Conservation (phyloP, 805 yeast species). For the Metschnikowia corniflorae region DNA sequence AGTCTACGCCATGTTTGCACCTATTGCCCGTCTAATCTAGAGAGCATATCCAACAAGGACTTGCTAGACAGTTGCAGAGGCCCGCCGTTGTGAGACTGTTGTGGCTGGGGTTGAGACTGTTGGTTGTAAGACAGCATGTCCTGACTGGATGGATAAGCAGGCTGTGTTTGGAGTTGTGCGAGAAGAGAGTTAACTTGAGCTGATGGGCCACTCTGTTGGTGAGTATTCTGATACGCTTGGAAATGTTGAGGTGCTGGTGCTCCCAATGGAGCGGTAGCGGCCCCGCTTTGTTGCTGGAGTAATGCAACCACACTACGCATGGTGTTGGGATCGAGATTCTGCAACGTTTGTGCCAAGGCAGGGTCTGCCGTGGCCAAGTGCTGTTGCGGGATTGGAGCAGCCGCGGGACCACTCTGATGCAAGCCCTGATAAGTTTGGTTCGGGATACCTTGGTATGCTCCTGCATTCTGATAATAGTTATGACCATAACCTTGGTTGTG, state of each 20-base stretch:
- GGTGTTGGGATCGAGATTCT: slow-evolving; percentile 30
- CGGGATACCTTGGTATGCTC: background rate
- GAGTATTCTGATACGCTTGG: slow-evolving; percentile 1
- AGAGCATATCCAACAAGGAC: slow-evolving; percentile 36
- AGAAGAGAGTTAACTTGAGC: slow-evolving; percentile 13
- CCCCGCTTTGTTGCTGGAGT: slow-evolving; percentile 19
- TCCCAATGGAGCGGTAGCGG: slow-evolving; percentile 1
- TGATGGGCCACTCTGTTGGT: slow-evolving; percentile 7
- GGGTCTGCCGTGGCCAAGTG: slow-evolving; percentile 4
- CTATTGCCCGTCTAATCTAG: slow-evolving; percentile 27
- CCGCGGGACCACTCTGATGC: background rate
- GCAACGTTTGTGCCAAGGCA: slow-evolving; percentile 19
- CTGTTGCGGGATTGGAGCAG: slow-evolving; percentile 1
- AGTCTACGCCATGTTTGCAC: background rate
- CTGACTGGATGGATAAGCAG: slow-evolving; percentile 11
- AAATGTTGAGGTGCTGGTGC: slow-evolving; percentile 1
- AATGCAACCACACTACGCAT: slow-evolving; percentile 31
- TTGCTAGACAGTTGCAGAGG: slow-evolving; percentile 17
- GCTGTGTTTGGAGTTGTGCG: slow-evolving; percentile 11
- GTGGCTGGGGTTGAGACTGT: slow-evolving; percentile 11
- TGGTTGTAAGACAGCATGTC: too few relatives aligned
- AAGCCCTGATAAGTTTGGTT: background rate
- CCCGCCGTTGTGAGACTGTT: slow-evolving; percentile 8
- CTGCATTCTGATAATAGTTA: background rate
- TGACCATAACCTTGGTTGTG: background rate